Conservation (phyloP, 805 yeast species). For the Wickerhamia fluorescens region DNA sequence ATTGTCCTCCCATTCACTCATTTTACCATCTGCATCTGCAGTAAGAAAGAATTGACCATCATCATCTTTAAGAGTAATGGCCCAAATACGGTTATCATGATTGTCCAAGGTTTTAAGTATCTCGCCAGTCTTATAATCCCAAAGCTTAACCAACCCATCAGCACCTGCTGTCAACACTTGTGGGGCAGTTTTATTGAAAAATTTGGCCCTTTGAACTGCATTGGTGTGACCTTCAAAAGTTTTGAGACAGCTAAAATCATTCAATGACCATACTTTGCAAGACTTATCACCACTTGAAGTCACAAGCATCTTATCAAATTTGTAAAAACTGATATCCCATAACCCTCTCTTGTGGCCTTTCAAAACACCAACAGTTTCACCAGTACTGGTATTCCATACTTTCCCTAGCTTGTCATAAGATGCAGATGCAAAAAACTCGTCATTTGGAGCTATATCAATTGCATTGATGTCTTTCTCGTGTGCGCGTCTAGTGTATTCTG, state of each 20-base stretch:
- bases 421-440: conserved; percentile 83
- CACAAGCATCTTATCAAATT: conserved; percentile 65
- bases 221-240: conserved; percentile 95
- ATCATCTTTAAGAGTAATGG: conserved; percentile 58
- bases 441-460: conserved; percentile 85
- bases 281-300: conserved; percentile 95
- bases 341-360: conserved; percentile 92
- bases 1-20: conserved; percentile 83
- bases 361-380: conserved; percentile 79
- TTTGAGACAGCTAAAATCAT: conserved; percentile 63
- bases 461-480: conserved; percentile 95
- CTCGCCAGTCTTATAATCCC: conserved; percentile 76
- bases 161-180: conserved; percentile 82
- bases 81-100: conserved; percentile 94
- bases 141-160: conserved; percentile 86
- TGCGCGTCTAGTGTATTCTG: conserved; percentile 89
- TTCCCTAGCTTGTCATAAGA: conserved; percentile 90
- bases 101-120: conserved; percentile 77
- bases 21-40: conserved; percentile 94
- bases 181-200: conserved; percentile 52
- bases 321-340: conserved; percentile 85
- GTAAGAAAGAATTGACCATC: conserved; percentile 67
- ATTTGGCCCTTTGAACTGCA: conserved; percentile 77
- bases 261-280: conserved; percentile 79
- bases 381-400: conserved; percentile 79